Evolutionary conservation across 257 asterid species (phyloP), one percentile per base, ranked within the genome.

Genomic region (Scutellaria galericulata): DNA sequence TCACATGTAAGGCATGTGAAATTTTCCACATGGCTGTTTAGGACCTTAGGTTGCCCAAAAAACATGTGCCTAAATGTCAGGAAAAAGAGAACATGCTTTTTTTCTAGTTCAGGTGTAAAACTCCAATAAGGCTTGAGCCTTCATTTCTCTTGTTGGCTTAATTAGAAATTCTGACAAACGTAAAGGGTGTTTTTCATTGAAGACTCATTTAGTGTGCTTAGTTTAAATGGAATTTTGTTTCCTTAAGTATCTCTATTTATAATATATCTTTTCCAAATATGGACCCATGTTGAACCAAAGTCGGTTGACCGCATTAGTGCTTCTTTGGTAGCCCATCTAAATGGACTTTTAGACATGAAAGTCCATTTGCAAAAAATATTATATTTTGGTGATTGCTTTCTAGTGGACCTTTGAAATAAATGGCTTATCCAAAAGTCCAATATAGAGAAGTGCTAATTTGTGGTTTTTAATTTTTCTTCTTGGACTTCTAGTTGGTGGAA

Each of bases 11-110:
- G 27, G 37, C 15, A 11, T 48, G 46, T 24, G 35, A 10, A 9
- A 18, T 47, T 18, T 24, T 62, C 51, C 14, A 7, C 60, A 9
- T 70, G 55, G 40, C 5, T 54, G 24, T 76, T 55, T 2, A 63
- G 37, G 5, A 2, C 37, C 37, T 31, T 31, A 61, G 14, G 8
- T 53, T 57, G 62, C 47, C 50, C 18, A 40, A 63, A 51, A 24
- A 50, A 31, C 24, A 50, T 9, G 10, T 22, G 57, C 8, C 35
- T 15, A 0, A 47, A 2, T 8, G 7, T 37, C 27, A 13, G 18
- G 48, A 9, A 12, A 24, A 24, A 35, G 8, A 20, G 15, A 50
- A 22, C 41, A 14, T 60, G 39, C 31, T 8, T 22, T 48, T 65
- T 45, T 44, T 15, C 47, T 7, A 47, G 9, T 47, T 47, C 9